Base-by-base conservation (phyloP, 331 rosid species). In the Pyracantha coccinea region DNA sequence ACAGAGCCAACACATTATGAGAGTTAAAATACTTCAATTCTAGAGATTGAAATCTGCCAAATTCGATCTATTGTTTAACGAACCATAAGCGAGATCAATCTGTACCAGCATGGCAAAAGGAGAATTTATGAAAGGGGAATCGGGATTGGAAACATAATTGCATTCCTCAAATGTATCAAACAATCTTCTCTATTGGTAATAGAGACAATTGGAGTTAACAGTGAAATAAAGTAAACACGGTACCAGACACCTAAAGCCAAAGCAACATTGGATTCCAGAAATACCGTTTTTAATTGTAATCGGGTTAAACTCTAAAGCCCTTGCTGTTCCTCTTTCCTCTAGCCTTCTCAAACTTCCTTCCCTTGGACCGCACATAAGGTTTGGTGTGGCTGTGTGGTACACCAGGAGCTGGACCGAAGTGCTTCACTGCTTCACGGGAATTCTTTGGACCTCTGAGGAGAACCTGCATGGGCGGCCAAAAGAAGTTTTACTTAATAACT, bases 321-420 rank as follows among this genome's bases (percentile, higher is more conserved):
- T 54, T 85, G 74, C 94, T 88, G 81, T 92, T 92, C 68, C 98
- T 86, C 86, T 53, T 88, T 61, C 98, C 98, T 77, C 98, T 90
- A 15, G 96, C 96, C 82, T 57, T 87, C 90, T 90, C 98, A 8
- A 87, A 88, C 86, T 90, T 92, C 78, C 96, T 88, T 73, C 98
- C 98, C 84, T 88, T 88, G 0, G 96, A 8, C 61, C 87, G 77
- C 33, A 90, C 96, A 45, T 90, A 92, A 4, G 98, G 98, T 79
- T 92, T 92, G 21, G 89, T 55, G 85, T 92, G 92, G 83, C 96
- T 90, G 83, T 92, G 96, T 7, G 98, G 96, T 31, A 92, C 98
- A 81, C 96, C 98, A 63, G 96, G 96, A 27, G 98, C 98, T 3
- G 90, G 91, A 53, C 94, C 98, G 16, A 92, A 92, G 76, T 90